Evolutionary conservation across 345 rosid species (phyloP).

Genomic region (Turnera subulata): DNA sequence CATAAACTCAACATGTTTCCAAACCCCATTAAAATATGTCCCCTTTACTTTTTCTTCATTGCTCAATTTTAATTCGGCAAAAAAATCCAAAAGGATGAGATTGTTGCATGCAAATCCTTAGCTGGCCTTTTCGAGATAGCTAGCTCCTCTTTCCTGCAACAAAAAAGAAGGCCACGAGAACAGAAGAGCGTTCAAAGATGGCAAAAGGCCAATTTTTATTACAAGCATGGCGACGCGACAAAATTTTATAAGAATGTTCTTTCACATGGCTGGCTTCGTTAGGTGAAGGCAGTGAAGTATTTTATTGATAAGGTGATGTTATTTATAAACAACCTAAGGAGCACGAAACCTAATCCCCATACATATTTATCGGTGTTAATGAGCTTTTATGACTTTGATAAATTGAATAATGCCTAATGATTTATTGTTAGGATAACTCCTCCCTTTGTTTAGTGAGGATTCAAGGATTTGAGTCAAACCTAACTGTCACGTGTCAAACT

Average conservation of each 20-base stretch:
- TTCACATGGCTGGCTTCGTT: constrained; percentile 33
- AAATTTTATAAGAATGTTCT: constrained; percentile 32
- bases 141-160: neutral
- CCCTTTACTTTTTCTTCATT: constrained; percentile 2
- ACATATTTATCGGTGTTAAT: constrained; percentile 1
- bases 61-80: neutral
- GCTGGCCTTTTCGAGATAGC: neutral
- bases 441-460: neutral
- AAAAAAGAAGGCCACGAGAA: neutral
- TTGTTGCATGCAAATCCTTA: constrained; percentile 4
- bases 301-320: constrained; percentile 2
- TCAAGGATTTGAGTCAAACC: constrained; percentile 3
- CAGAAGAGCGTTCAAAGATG: neutral
- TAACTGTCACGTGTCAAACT: constrained; percentile 12
- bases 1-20: constrained; percentile 30
- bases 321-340: constrained; percentile 17
- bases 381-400: neutral
- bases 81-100: constrained; percentile 16
- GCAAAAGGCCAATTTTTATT: neutral
- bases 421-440: constrained; percentile 8
- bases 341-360: constrained; percentile 17
- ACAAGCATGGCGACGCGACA: neutral
- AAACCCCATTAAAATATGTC: constrained; percentile 20
- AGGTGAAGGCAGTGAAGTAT: constrained; percentile 15
- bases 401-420: neutral